These are phyloP conservation scores for Flagelloscypha sp. DNA, from an alignment of 768 basidiomycete genomes.

Conservation along the genomic window DNA sequence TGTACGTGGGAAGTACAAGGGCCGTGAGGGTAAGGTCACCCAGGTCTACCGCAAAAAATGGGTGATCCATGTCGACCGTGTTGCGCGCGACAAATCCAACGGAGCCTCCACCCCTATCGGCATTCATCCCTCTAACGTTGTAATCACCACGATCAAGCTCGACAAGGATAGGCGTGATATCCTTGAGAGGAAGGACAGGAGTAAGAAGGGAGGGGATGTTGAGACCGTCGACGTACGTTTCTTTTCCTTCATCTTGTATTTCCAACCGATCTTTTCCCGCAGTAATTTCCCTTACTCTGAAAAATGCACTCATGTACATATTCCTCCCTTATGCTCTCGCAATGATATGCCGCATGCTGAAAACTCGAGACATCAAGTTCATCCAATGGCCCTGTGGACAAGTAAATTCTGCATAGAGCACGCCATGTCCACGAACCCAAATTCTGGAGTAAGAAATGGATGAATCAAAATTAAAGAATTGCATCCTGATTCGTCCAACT, in stretches of 20 bases:
- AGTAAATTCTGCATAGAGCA: too few relatives aligned
- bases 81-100: slow-evolving; percentile 95
- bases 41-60: slow-evolving; percentile 99
- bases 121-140: slow-evolving; percentile 94
- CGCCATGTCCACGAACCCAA: too few relatives aligned
- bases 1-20: slow-evolving; percentile 97
- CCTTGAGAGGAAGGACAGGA: slow-evolving; percentile 77
- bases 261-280: slow-evolving; percentile 10
- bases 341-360: slow-evolving; percentile 52
- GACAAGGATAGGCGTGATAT: slow-evolving; percentile 89
- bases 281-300: slow-evolving; percentile 28
- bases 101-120: slow-evolving; percentile 91
- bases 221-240: slow-evolving; percentile 74
- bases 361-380: too few relatives aligned
- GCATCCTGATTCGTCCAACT: too few relatives aligned
- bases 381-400: too few relatives aligned
- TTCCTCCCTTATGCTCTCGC: slow-evolving; percentile 42
- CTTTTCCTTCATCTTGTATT: slow-evolving; percentile 4
- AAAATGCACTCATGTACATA: slow-evolving; percentile 15
- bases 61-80: slow-evolving; percentile 97
- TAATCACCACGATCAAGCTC: slow-evolving; percentile 86
- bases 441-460: too few relatives aligned
- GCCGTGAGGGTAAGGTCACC: slow-evolving; percentile 95
- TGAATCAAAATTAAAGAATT: too few relatives aligned
- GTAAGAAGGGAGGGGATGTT: slow-evolving; percentile 58